Percentiles rank a stretch among this genome's conserved stretches.
These are phyloP conservation scores for Leishmania lainsoni DNA, from an alignment of 208 protist genomes.

Conservation along the genomic window DNA sequence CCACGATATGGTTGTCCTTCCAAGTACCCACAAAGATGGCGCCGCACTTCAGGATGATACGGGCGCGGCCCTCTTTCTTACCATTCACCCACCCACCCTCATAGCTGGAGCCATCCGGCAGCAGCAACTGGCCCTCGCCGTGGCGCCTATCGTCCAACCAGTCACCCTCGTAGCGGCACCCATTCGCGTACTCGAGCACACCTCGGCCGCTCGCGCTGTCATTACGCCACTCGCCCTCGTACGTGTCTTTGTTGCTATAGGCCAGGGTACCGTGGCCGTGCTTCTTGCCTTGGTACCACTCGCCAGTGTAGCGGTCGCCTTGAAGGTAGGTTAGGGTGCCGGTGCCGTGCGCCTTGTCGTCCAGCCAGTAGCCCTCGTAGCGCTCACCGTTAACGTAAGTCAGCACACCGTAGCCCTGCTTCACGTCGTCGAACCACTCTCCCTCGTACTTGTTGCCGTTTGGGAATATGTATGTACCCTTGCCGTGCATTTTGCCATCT, in stretches of 20 bases:
- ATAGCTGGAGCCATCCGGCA: slow-evolving; percentile 89
- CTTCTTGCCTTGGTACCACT: slow-evolving; percentile 92
- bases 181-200: slow-evolving; percentile 90
- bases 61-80: slow-evolving; percentile 89
- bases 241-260: slow-evolving; percentile 93
- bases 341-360: slow-evolving; percentile 89
- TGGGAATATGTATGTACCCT: slow-evolving; percentile 92
- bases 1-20: slow-evolving; percentile 89
- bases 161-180: slow-evolving; percentile 89
- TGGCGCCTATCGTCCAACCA: slow-evolving; percentile 87
- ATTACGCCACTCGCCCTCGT: slow-evolving; percentile 90
- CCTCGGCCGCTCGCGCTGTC: slow-evolving; percentile 84
- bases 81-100: slow-evolving; percentile 84
- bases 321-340: slow-evolving; percentile 91
- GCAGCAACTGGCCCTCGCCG: slow-evolving; percentile 78
- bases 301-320: slow-evolving; percentile 91
- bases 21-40: slow-evolving; percentile 86
- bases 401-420: slow-evolving; percentile 91
- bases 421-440: slow-evolving; percentile 93
- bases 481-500: slow-evolving; percentile 93
- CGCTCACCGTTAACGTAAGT: slow-evolving; percentile 90
- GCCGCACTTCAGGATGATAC: slow-evolving; percentile 92
- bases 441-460: slow-evolving; percentile 96
- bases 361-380: slow-evolving; percentile 90
- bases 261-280: slow-evolving; percentile 86